A percentile compares a stretch with the other conserved stretches of the same genome.
phyloP scores from a whole-genome alignment of 2,329 filamentous ascomycete species.

The Lithohypha guttulata region DNA sequence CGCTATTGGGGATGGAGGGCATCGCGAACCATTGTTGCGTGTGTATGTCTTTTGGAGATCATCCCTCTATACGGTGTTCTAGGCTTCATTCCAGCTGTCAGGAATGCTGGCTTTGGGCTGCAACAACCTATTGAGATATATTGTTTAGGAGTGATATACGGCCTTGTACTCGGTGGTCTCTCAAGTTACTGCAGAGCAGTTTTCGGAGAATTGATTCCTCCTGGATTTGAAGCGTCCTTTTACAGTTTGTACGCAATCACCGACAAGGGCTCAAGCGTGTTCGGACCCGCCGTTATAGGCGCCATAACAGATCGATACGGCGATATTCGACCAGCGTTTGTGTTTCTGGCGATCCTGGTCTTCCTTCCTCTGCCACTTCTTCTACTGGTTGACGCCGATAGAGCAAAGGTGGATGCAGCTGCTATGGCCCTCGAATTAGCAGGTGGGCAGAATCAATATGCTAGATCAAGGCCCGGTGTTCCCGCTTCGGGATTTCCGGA shows the following conservation, averaged over 20 bases:
- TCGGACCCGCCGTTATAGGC: conserved; percentile 88
- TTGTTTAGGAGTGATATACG: conserved; percentile 78
- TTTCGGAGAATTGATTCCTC: conserved; percentile 87
- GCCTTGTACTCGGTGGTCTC: conserved; percentile 85
- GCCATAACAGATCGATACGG: conserved; percentile 77
- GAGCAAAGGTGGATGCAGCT: conserved; percentile 59
- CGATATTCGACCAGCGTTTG: conserved; percentile 77
- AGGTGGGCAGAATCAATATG: conserved; percentile 11
- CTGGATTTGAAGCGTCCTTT: conserved; percentile 88
- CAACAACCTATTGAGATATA: conserved; percentile 97
- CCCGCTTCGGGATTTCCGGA: conserved; percentile 18
- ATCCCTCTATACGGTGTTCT: conserved; percentile 87
- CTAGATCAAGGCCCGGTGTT: conserved; percentile 1
- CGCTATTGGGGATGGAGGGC: conserved; percentile 58
- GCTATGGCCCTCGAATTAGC: conserved; percentile 48
- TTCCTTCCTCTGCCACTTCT: conserved; percentile 75
- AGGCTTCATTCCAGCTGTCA: conserved; percentile 73
- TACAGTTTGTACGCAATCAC: conserved; percentile 96
- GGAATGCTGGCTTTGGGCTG: conserved; percentile 69
- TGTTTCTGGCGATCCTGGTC: conserved; percentile 79
- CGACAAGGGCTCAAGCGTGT: conserved; percentile 88
- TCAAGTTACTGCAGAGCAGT: conserved; percentile 85
- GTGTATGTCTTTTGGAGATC: conserved; percentile 79
- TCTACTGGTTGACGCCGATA: conserved; percentile 72
- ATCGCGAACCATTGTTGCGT: conserved; percentile 82